These are phyloP conservation scores for Pleurotus djamor DNA, from an alignment of 768 basidiomycete genomes.

Conservation along the genomic window DNA sequence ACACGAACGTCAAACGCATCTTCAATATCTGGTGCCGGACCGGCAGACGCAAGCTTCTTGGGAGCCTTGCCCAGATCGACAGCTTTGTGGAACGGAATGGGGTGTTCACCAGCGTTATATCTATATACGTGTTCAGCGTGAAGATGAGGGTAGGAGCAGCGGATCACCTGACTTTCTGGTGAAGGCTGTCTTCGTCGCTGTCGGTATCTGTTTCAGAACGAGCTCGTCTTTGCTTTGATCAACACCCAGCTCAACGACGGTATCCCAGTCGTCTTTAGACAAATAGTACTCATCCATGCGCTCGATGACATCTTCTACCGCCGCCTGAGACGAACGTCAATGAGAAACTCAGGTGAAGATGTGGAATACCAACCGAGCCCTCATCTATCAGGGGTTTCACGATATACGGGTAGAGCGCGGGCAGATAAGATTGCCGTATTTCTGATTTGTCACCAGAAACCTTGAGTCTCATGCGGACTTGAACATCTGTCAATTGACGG, in stretches of 20 bases:
- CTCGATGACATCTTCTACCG: constrained; percentile 79
- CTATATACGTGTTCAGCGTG: constrained; percentile 32
- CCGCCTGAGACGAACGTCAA: constrained; percentile 46
- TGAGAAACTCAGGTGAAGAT: constrained; percentile 1
- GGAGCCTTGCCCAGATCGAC: constrained; percentile 73
- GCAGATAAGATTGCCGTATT: constrained; percentile 89
- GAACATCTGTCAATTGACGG: constrained; percentile 84
- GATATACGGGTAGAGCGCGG: constrained; percentile 80
- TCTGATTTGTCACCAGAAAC: constrained; percentile 90
- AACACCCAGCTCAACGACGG: constrained; percentile 90
- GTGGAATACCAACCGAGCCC: constrained; percentile 60
- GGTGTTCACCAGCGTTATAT: constrained; percentile 89
- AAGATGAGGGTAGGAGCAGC: neutral
- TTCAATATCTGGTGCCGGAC: constrained; percentile 85
- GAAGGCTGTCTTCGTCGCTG: constrained; percentile 79
- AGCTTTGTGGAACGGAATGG: constrained; percentile 93
- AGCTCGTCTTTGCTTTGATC: constrained; percentile 72
- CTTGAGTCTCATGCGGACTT: constrained; percentile 92
- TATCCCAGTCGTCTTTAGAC: constrained; percentile 95
- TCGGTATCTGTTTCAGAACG: constrained; percentile 81
- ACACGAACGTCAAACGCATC: constrained; percentile 80
- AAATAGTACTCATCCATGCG: constrained; percentile 95
- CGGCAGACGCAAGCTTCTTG: constrained; percentile 70
- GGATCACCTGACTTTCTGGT: constrained; percentile 68
- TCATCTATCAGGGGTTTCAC: constrained; percentile 74